These are phyloP conservation scores for Psilocybe sp. DNA, from an alignment of 768 basidiomycete species.

Conservation along the genomic window DNA sequence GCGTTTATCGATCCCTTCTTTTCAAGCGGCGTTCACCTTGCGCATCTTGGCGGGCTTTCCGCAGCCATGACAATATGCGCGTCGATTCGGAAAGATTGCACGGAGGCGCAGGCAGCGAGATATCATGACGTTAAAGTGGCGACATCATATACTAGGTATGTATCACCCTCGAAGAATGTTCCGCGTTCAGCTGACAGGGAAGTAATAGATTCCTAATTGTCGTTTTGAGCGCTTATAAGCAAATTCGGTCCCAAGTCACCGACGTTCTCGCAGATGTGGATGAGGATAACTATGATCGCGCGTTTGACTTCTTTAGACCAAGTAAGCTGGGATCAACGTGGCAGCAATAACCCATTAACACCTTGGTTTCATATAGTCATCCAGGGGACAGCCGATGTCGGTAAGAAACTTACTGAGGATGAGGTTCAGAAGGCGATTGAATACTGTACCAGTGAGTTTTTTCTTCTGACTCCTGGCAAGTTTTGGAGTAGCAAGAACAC, in stretches of 20 bases:
- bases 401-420: slow-evolving; percentile 8
- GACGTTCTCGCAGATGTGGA: slow-evolving; percentile 41
- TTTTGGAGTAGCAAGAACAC: too few relatives aligned
- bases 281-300: slow-evolving; percentile 46
- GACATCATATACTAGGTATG: slow-evolving; percentile 30
- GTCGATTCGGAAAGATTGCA: slow-evolving; percentile 26
- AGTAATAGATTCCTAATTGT: slow-evolving; percentile 41
- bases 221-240: slow-evolving; percentile 47
- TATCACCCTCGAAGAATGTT: background rate
- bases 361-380: slow-evolving; percentile 14
- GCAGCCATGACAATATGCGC: slow-evolving; percentile 33
- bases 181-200: background rate
- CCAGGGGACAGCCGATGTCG: slow-evolving; percentile 24
- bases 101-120: slow-evolving; percentile 24
- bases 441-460: slow-evolving; percentile 7
- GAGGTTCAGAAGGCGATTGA: slow-evolving; percentile 7
- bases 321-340: slow-evolving; percentile 18
- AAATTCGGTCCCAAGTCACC: slow-evolving; percentile 39
- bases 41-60: slow-evolving; percentile 32
- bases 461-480: background rate
- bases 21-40: slow-evolving; percentile 48
- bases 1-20: slow-evolving; percentile 67
- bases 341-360: too few relatives aligned
- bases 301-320: slow-evolving; percentile 43
- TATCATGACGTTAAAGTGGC: slow-evolving; percentile 31